Evolutionary conservation across 345 rosid species (phyloP), one percentile per base, ranked within the genome.

Genomic region (Bruguiera parviflora): DNA sequence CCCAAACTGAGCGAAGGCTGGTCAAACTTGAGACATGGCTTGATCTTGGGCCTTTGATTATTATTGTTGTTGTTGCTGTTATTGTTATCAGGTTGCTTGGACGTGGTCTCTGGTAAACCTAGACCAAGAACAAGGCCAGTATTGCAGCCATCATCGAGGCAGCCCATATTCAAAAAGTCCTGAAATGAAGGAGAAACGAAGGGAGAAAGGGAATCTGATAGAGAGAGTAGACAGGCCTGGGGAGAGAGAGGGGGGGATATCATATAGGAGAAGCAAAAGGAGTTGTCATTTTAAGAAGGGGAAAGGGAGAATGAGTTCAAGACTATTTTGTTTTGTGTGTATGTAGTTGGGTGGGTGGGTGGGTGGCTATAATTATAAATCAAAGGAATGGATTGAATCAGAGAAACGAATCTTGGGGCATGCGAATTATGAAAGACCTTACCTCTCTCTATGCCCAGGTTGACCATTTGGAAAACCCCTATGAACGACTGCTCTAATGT

Each of bases 331-430:
- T 67, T 51, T 25, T 4, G 47, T 8, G 47, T 52, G 68, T 58
- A 61, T 53, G 29, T 27, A 56, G 59, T 56, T 56, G 59, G 59
- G 59, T 82, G 88, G 83, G 87, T 33, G 5, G 32, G 28, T 81
- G 80, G 85, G 72, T 84, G 86, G 87, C 76, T 84, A 80, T 86
- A 86, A 88, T 83, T 81, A 80, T 76, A 83, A 85, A 84, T 84
- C 91, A 75, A 71, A 80, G 75, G 82, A 84, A 81, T 77, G 81
- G 71, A 72, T 72, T 79, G 70, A 81, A 84, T 74, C n/a, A 68
- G 83, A 76, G 68, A 71, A 75, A 69, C 66, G 88, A 92, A 87
- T 88, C 83, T 78, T 72, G 69, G 82, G 78, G 76, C 78, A 66
- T 64, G 74, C 71, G 75, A 77, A 75, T 74, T 71, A 73, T 75